Evolutionary conservation across 441 rosid species (phyloP).

Genomic region (Pelargonium citronellum): DNA sequence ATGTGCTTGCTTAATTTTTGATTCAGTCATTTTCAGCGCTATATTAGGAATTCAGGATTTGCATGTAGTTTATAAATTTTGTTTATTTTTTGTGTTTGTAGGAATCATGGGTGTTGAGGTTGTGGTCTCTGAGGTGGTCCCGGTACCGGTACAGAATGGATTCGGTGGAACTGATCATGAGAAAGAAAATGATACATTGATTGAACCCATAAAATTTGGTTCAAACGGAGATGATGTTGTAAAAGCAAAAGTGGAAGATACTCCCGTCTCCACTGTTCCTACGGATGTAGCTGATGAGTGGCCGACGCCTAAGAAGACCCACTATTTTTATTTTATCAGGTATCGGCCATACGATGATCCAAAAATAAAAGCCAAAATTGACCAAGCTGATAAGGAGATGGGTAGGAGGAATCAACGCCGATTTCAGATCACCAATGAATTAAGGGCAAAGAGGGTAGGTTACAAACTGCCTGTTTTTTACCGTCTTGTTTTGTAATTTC

Average conservation of each 20-base stretch:
- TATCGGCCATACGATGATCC: conserved; percentile 59
- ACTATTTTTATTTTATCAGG: conserved; percentile 52
- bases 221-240: conserved; percentile 37
- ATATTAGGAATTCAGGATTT: too few relatives aligned
- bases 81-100: too few relatives aligned
- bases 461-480: conserved; percentile 4
- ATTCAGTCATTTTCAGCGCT: too few relatives aligned
- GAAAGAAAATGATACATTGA: conserved; percentile 43
- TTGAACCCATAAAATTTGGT: conserved; percentile 40
- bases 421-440: conserved; percentile 35
- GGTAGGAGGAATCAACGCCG: conserved; percentile 39
- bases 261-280: conserved; percentile 33
- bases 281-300: conserved; percentile 57
- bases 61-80: too few relatives aligned
- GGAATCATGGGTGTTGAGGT: conserved; percentile 56
- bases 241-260: conserved; percentile 33
- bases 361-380: conserved; percentile 52
- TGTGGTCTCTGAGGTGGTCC: conserved; percentile 46
- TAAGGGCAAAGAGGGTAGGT: conserved; percentile 64
- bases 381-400: conserved; percentile 63
- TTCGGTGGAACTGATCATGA: conserved; percentile 28
- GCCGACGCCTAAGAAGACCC: conserved; percentile 51
- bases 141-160: conserved; percentile 34
- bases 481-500: too few relatives aligned
- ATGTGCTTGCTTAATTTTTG: too few relatives aligned